Conservation (phyloP, 106 monocot species). For the Dactylorhiza incarnata region DNA sequence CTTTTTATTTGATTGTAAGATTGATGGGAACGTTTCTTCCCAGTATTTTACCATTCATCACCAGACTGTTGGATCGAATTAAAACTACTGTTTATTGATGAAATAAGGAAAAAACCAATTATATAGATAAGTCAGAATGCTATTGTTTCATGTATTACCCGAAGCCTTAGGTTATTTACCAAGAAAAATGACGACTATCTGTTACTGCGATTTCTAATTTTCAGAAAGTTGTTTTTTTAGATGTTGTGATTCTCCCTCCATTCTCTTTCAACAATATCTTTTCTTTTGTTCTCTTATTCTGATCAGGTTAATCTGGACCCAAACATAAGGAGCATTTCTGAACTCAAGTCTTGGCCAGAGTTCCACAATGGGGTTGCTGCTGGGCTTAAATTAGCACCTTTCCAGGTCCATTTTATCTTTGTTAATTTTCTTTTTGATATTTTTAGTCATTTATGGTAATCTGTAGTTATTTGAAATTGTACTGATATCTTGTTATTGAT, state of each 20-base stretch:
- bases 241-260: not conserved
- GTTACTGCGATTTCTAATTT: not conserved
- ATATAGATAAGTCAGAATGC: not conserved
- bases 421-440: slow-evolving; percentile 4
- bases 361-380: slow-evolving; percentile 99
- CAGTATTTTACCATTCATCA: not conserved
- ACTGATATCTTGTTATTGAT: not conserved
- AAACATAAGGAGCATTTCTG: slow-evolving; percentile 68
- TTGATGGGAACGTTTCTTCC: not conserved
- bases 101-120: not conserved
- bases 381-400: slow-evolving; percentile 83
- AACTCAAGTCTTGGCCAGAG: slow-evolving; percentile 83
- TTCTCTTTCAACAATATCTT: not conserved
- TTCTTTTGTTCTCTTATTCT: not conserved
- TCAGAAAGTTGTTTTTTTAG: not conserved
- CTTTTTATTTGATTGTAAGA: not conserved
- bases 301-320: slow-evolving; percentile 88
- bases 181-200: not conserved
- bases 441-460: not conserved
- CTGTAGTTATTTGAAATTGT: not conserved
- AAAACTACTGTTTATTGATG: not conserved
- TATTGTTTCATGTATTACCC: not conserved
- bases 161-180: not conserved
- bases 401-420: slow-evolving; percentile 46
- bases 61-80: not conserved